Evolutionary conservation across 2,329 filamentous ascomycete species (phyloP).

Genomic region (Ophiocordyceps polyrhachis-furcata): DNA sequence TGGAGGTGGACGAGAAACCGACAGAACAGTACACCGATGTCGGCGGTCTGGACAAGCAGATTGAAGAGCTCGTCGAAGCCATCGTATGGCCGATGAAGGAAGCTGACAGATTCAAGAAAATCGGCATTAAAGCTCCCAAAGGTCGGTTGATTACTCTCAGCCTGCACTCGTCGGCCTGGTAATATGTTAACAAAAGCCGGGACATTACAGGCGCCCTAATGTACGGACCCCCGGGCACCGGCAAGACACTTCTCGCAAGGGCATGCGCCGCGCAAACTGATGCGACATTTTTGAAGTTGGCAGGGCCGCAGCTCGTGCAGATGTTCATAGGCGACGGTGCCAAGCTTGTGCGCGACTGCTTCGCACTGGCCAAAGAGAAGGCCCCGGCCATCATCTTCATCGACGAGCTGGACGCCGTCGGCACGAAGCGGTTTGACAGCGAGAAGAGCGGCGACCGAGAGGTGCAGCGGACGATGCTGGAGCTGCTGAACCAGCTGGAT

Average conservation of each 20-base stretch:
- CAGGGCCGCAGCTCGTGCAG: slow-evolving; percentile 91
- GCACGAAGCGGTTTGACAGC: slow-evolving; percentile 96
- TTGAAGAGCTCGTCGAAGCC: slow-evolving; percentile 94
- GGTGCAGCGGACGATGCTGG: slow-evolving; percentile 96
- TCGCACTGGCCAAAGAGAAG: slow-evolving; percentile 95
- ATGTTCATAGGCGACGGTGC: slow-evolving; percentile 99
- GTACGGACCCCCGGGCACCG: slow-evolving; percentile 87
- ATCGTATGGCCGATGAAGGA: slow-evolving; percentile 99
- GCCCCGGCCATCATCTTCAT: slow-evolving; percentile 99
- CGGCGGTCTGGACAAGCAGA: slow-evolving; percentile 94
- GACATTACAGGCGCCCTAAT: slow-evolving; percentile 68
- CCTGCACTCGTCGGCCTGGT: neutral
- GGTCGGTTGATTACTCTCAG: slow-evolving; percentile 32
- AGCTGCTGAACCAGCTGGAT: slow-evolving; percentile 94
- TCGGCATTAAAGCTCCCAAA: slow-evolving; percentile 98
- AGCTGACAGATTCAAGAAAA: slow-evolving; percentile 97
- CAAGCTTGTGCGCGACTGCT: slow-evolving; percentile 93
- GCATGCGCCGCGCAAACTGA: slow-evolving; percentile 96
- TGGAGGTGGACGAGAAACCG: slow-evolving; percentile 99
- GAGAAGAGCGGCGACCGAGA: slow-evolving; percentile 96
- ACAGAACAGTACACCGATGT: slow-evolving; percentile 98
- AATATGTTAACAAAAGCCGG: neutral
- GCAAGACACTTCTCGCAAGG: slow-evolving; percentile 81
- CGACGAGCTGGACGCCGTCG: slow-evolving; percentile 94
- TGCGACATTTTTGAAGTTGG: slow-evolving; percentile 95